Base-by-base conservation (phyloP, 2,329 filamentous ascomycete species). In the Dendryphion nanum region DNA sequence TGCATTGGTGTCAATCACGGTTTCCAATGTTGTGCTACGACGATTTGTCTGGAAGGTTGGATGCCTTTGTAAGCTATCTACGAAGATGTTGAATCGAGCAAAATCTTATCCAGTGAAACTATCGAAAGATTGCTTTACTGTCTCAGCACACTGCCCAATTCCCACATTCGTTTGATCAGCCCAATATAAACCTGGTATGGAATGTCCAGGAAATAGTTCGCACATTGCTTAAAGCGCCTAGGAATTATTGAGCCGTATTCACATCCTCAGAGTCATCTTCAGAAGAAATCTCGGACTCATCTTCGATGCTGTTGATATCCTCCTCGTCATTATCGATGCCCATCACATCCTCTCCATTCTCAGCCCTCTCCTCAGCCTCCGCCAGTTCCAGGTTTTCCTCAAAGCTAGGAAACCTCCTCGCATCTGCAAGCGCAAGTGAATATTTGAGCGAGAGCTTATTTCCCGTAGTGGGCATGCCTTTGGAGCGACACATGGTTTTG, bases 381-480 rank as follows among this genome's bases (percentile, higher is more conserved):
- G 17, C 44, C 29, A 30, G 34, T n/a, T 41, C 8, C 15, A 30
- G 33, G 4, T 21, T 44, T 17, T 37, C 30, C n/a, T 47, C 40
- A 18, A 51, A 60, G 7, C 48, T 51, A 4, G 37, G 24, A 41
- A 37, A 59, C 21, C 10, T 23, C 33, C 47, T 40, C 3, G 56
- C 57, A 15, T 50, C 51, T 14, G 35, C 41, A 17, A 55, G 34
- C 3, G 61, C 59, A 17, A 64, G 40, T 40, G 53, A 48, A 19
- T 56, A 54, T 29, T 40, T 43, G 42, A 62, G 48, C 34, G 49
- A 38, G 6, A 38, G 16, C 46, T 61, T 63, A 20, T 18, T 56
- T 14, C 47, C 50, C 12, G 45, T 42, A 4, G 33, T 33, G 12
- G 42, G 51, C 21, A 63, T 38, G 17, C 52, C 53, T 41, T 51